Base-by-base conservation (phyloP, 176 grass and related monocot genomes). In the Avena atlantica region DNA sequence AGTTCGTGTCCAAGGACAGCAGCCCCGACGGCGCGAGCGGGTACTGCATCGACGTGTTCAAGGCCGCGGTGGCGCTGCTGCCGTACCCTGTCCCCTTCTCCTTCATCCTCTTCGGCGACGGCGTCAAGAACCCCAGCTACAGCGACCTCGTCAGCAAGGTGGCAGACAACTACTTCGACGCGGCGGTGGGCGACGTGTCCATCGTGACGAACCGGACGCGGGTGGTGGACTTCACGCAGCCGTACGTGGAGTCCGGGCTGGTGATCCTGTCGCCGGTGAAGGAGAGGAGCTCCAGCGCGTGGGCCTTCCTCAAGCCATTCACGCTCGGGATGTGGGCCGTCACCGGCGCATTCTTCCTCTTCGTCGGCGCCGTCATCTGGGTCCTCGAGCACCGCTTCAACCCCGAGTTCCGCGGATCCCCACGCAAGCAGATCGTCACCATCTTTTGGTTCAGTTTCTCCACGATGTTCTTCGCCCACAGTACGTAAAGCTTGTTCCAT, bases 361-460 rank as follows among this genome's bases (percentile, higher is more conserved):
- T 92, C 50, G 92, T 97, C 7, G 95, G 95, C 74, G 86, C 90
- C 59, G 95, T 97, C 47, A 90, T 97, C 19, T 94, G 95, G 95
- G 72, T 97, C 67, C 83, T 97, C 8, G 95, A 97, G 90, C 95
- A 97, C 89, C 83, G 95, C 0, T 87, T 80, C 19, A 97, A 94
- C 89, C 40, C 50, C 1, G 90, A 97, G 17, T 97, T 97, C 80
- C 52, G 95, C 9, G 95, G 95, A 0, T 88, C 92, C 6, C 95
- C 95, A 2, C 52, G 84, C 72, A 72, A 89, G 40, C 95, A 97
- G 87, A 9, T 94, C 29, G 89, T 92, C 19, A 97, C 95, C 20
- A 88, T 97, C 31, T 94, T 90, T 85, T 97, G 90, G 92, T 98
- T 98, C 86, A 95, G 93, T 78, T 95, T 98, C 80, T 98, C 96